A percentile compares a stretch with the other conserved stretches of the same genome.
These are phyloP conservation scores for Hirsutella minnesotensis DNA, from an alignment of 2,329 filamentous ascomycete species.

Conservation along the genomic window DNA sequence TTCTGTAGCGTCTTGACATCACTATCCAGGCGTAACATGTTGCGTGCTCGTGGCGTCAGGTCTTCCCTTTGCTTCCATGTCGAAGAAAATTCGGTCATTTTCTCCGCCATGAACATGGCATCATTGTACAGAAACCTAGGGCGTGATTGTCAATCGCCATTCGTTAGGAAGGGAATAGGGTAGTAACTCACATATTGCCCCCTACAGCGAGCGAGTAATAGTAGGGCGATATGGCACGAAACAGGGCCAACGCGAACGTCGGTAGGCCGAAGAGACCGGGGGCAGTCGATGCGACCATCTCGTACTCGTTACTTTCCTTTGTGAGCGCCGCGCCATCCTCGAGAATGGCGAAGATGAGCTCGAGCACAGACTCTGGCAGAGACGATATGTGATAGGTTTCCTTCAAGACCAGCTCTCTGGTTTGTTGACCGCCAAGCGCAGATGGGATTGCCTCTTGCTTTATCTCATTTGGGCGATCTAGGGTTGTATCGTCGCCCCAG, in stretches of 20 bases:
- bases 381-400: constrained; percentile 85
- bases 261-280: constrained; percentile 61
- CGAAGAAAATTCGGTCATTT: constrained; percentile 33
- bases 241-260: constrained; percentile 64
- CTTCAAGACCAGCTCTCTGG: constrained; percentile 61
- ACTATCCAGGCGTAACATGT: constrained; percentile 45
- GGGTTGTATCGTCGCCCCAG: constrained; percentile 53
- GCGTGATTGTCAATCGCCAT: not conserved
- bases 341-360: constrained; percentile 47
- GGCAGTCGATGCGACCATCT: constrained; percentile 55
- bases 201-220: constrained; percentile 54
- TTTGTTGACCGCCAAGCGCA: constrained; percentile 17
- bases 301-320: constrained; percentile 34
- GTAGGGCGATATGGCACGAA: constrained; percentile 62
- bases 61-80: constrained; percentile 43
- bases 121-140: constrained; percentile 56
- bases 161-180: not conserved
- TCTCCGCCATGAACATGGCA: constrained; percentile 49
- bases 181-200: constrained; percentile 47
- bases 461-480: constrained; percentile 11
- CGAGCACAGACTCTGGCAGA: constrained; percentile 68
- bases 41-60: constrained; percentile 34
- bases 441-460: constrained; percentile 5
- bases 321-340: constrained; percentile 52
- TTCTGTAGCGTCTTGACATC: constrained; percentile 47